These are phyloP conservation scores for Styphnolobium japonicum DNA, from an alignment of 306 rosid genomes.

Conservation along the genomic window DNA sequence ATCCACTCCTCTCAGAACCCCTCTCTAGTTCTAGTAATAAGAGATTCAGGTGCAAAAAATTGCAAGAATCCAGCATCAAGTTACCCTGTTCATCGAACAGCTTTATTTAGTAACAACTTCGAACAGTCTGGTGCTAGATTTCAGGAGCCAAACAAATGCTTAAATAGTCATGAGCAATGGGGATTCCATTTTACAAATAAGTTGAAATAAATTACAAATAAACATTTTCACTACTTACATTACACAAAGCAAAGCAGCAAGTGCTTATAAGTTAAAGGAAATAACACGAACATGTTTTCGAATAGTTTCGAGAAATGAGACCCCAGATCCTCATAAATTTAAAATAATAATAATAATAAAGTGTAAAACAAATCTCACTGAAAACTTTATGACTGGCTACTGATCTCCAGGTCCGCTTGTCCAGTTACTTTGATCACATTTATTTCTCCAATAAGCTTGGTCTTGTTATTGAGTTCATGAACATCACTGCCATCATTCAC, in stretches of 20 bases:
- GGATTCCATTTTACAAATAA: slow-evolving; percentile 41
- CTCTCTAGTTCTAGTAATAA: not conserved
- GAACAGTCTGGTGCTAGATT: not conserved
- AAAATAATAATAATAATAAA: too few relatives aligned
- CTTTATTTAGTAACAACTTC: not conserved
- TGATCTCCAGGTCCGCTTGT: slow-evolving; percentile 45
- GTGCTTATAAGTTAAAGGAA: slow-evolving; percentile 50
- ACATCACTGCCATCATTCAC: slow-evolving; percentile 28
- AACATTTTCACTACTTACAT: slow-evolving; percentile 49
- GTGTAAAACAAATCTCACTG: slow-evolving; percentile 36
- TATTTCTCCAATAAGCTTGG: slow-evolving; percentile 36
- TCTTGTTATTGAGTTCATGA: slow-evolving; percentile 36
- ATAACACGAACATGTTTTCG: slow-evolving; percentile 41
- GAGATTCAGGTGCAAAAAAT: not conserved
- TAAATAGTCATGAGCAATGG: slow-evolving; percentile 27
- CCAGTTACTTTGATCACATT: slow-evolving; percentile 35
- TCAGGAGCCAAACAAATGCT: slow-evolving; percentile 26
- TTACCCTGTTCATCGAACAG: not conserved
- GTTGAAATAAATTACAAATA: slow-evolving; percentile 70
- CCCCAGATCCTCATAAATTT: slow-evolving; percentile 48
- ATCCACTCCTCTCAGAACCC: not conserved
- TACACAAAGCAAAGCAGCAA: slow-evolving; percentile 56
- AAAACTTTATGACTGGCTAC: slow-evolving; percentile 38
- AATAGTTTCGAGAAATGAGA: slow-evolving; percentile 35
- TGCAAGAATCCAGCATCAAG: not conserved